Percentiles rank a stretch among this genome's conserved stretches.
phyloP scores from a whole-genome alignment of 2,329 filamentous ascomycete species.

The Stromatinia cepivora region DNA sequence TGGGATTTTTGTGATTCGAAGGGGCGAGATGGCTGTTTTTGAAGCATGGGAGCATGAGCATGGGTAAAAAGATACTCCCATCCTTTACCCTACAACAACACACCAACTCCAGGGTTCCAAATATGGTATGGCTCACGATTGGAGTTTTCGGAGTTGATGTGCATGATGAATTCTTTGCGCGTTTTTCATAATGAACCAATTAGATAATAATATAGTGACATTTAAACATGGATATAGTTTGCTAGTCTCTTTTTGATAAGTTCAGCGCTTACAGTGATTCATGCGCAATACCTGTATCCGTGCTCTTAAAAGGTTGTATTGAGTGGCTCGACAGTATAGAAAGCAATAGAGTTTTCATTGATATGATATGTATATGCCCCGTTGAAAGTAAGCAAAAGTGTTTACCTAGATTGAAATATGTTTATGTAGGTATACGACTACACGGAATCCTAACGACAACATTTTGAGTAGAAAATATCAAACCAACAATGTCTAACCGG shows the following conservation, averaged over 20 bases:
- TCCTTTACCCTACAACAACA: constrained; percentile 9
- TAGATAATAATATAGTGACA: neutral
- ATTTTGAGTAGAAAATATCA: neutral
- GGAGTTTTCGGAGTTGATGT: constrained; percentile 26
- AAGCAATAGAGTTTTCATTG: neutral
- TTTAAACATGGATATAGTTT: constrained; percentile 8
- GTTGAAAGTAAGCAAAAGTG: neutral
- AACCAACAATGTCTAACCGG: neutral
- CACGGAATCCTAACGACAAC: neutral
- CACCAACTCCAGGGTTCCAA: constrained; percentile 27
- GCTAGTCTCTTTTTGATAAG: constrained; percentile 17
- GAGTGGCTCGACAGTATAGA: constrained; percentile 7
- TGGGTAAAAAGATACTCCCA: constrained; percentile 5
- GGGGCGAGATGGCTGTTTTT: constrained; percentile 21
- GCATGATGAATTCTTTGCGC: constrained; percentile 22
- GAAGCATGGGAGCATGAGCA: constrained; percentile 11
- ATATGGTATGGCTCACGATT: constrained; percentile 33
- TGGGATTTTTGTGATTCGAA: constrained; percentile 13
- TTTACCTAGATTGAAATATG: neutral
- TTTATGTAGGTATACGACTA: neutral
- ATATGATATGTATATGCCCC: neutral
- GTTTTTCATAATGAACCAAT: constrained; percentile 8
- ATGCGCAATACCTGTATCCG: constrained; percentile 11
- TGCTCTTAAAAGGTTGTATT: constrained; percentile 3
- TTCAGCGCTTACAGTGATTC: constrained; percentile 18